These are phyloP conservation scores for Aureobasidium sp. DNA, from an alignment of 2,329 filamentous ascomycete species.

Conservation along the genomic window DNA sequence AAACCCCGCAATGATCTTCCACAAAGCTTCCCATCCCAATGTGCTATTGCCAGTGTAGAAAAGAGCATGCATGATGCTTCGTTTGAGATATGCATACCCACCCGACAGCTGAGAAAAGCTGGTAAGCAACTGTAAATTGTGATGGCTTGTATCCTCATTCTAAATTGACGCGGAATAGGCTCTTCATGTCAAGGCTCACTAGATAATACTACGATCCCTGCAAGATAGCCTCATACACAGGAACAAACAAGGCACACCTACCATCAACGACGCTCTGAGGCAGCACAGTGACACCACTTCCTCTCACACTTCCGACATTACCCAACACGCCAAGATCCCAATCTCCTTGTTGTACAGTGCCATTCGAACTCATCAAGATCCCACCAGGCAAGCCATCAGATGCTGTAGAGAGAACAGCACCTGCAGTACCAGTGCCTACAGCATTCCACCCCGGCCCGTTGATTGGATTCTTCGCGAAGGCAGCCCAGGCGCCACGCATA, in stretches of 20 bases:
- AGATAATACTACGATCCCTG: not conserved
- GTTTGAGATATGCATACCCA: too few relatives aligned
- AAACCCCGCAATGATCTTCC: too few relatives aligned
- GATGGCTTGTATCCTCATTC: too few relatives aligned
- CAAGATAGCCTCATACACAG: conserved; percentile 19
- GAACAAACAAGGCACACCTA: conserved; percentile 23
- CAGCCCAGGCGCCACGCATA: conserved; percentile 31
- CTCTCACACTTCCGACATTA: conserved; percentile 20
- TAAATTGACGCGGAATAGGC: too few relatives aligned
- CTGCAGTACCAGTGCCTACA: conserved; percentile 23
- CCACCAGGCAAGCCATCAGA: conserved; percentile 21
- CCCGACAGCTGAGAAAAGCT: too few relatives aligned
- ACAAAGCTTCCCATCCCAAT: too few relatives aligned
- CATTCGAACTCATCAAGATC: conserved; percentile 19
- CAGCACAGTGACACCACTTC: conserved; percentile 27
- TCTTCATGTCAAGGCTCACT: too few relatives aligned
- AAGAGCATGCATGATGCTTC: too few relatives aligned
- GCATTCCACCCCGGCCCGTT: conserved; percentile 32
- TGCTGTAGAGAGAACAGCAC: conserved; percentile 21
- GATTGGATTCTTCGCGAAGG: conserved; percentile 33
- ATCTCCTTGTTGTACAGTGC: conserved; percentile 19
- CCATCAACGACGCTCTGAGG: conserved; percentile 24
- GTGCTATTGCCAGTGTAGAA: too few relatives aligned
- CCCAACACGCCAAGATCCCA: conserved; percentile 25
- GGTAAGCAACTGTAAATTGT: too few relatives aligned